Evolutionary conservation across 768 basidiomycete genomes (phyloP).

Genomic region (Leccinum variicolor): DNA sequence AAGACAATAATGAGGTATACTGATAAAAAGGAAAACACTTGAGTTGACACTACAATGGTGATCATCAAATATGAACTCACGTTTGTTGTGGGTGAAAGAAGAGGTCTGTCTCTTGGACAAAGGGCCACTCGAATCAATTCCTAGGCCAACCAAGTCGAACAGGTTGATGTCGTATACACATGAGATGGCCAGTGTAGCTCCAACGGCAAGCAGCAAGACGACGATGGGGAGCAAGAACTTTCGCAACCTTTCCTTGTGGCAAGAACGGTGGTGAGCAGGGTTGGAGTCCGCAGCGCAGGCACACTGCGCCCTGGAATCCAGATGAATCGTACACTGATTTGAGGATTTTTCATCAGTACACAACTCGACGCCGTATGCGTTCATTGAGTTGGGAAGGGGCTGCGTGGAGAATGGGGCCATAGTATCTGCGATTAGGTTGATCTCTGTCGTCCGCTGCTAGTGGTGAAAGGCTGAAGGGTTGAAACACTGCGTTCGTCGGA

Average conservation of each 20-base stretch:
- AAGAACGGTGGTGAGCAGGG: conserved; percentile 27
- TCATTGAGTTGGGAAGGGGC: conserved; percentile 25
- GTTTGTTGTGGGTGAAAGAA: conserved; percentile 39
- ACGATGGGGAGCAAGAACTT: conserved; percentile 36
- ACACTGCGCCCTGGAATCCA: conserved; percentile 18
- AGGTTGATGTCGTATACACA: conserved; percentile 29
- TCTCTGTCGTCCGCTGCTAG: conserved; percentile 2
- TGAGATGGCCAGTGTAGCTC: conserved; percentile 30
- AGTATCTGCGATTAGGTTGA: conserved; percentile 12
- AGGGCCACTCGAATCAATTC: conserved; percentile 25
- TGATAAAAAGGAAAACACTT: conserved; percentile 17
- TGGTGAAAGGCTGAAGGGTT: background rate
- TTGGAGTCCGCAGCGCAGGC: conserved; percentile 17
- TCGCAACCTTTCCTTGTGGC: conserved; percentile 31
- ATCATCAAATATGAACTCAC: conserved; percentile 28
- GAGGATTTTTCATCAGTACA: conserved; percentile 12
- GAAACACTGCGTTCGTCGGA: background rate
- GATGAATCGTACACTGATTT: conserved; percentile 25
- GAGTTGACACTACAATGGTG: background rate
- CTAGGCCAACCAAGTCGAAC: conserved; percentile 19
- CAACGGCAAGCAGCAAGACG: conserved; percentile 30
- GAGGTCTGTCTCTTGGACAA: conserved; percentile 27
- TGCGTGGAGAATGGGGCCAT: conserved; percentile 30
- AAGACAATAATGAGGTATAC: conserved; percentile 66
- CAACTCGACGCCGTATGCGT: conserved; percentile 5